Base-by-base conservation (phyloP, 805 yeast genomes). In the Kodamaea fukazawae region DNA sequence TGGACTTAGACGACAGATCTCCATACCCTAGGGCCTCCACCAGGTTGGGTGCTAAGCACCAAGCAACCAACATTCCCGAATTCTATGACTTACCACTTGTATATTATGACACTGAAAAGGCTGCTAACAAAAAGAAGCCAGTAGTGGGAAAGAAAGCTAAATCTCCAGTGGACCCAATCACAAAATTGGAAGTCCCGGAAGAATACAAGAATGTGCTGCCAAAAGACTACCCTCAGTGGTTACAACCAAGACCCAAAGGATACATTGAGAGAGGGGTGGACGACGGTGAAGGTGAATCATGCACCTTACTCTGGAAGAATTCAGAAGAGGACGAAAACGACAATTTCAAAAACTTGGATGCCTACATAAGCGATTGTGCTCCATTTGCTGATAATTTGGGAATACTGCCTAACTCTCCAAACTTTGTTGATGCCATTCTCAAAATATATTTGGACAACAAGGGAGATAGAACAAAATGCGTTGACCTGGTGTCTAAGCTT, bases 211-310 rank as follows among this genome's bases (percentile, higher is more conserved):
- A 68, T 36, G 39, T 53, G 0, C 58, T 64, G 13, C 70, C 72
- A 0, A 64, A 63, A 34, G 79, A 78, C 0, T 77, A 68, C 40
- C 90, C 90, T 0, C 73, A 72, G 0, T 87, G 95, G 95, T 62
- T 86, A 22, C 90, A 83, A 54, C 84, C 82, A 3, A 66, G 82
- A 44, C 96, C 96, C 0, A 69, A 71, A 36, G 96, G 96, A 0
- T 88, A 86, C 57, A 65, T 86, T 5, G 95, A 88, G 52, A 72
- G 98, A 51, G 97, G 97, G 1, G 79, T 76, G 3, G 85, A 81
- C 51, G 79, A 74, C 14, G 73, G 73, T 1, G 60, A 52, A 14
- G 72, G 66, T 0, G 55, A 67, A n/a, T 79, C 88, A 0, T 67
- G 72, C 15, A 75, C 80, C 0, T 60, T 87, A 5, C 60, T 83